Base-by-base conservation (phyloP, 2,329 filamentous ascomycete genomes). In the Dactylellina drechsleri region DNA sequence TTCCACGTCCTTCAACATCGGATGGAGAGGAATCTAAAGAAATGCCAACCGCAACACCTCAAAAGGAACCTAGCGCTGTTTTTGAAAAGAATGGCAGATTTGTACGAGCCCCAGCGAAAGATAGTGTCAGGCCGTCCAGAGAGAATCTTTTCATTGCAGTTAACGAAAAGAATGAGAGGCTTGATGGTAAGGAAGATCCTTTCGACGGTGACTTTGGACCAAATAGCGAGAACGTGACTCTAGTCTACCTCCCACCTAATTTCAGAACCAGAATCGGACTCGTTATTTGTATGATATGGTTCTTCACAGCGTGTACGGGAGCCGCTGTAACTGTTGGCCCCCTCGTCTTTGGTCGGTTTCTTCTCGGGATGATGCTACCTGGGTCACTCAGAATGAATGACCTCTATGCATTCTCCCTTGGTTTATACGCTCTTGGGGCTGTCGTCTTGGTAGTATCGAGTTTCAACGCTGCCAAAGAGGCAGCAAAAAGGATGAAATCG, bases 331-430 rank as follows among this genome's bases (percentile, higher is more conserved):
- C 95, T 0, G 90, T 99, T 76, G 83, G 96, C 0, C 96, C 95
- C 0, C 86, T 99, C 2, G 85, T 96, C 5, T 88, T 97, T 80
- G 95, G 95, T 1, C 90, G 95, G 28, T 86, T 85, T 68, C 85
- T 98, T 76, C 91, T 97, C 80, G 88, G 89, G 54, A 83, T 86
- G 28, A 83, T 93, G 40, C 88, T 97, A 49, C 92, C 92, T 3
- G 83, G 85, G 0, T 86, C 91, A 76, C 87, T 91, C 56, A 87
- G 87, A 47, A 91, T 94, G 80, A 99, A 98, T 82, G 95, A 99
- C 81, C 91, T 99, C 26, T 98, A 99, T 79, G 94, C 95, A 12
- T 97, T 97, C 81, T 96, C 92, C 61, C 89, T 95, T 31, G 95
- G 95, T 13, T 86, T 96, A 47, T 97, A 96, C 80, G 84, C 92